Base-by-base conservation (phyloP, 1,284 basidiomycete species). In the Farysia itapuensis region DNA sequence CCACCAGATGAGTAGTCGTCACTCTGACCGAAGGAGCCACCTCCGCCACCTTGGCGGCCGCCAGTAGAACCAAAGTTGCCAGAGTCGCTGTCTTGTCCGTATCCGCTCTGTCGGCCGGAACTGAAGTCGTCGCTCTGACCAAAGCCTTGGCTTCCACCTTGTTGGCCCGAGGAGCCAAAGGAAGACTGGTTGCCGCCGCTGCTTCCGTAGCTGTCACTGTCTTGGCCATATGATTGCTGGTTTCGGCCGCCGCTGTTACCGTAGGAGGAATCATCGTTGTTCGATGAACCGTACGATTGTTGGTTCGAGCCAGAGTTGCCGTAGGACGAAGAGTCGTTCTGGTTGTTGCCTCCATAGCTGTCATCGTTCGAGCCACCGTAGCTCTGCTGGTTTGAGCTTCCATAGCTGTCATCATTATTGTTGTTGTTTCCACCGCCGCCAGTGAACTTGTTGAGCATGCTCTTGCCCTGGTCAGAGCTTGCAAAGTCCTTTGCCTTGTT, bases 401-500 rank as follows among this genome's bases (percentile, higher is more conserved):
- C 39, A 29, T 43, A 48, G 23, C 34, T 23, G 43, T 25, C 25
- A 23, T 40, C 21, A 40, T 44, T 41, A 37, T 56, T 48, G 41
- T 41, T 46, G 45, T 53, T 51, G 45, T 39, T 44, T 14, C 44
- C 39, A 42, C 57, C 51, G 39, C 48, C 50, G n/a, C 64, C 64
- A 24, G 37, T 21, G 45, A 52, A 50, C 30, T 53, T 36, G 52
- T 48, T 53, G 45, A 59, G 22, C 49, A 61, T 18, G 48, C 61
- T 33, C 41, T 57, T 25, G 45, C 65, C 63, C 41, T 69, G 51
- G 7, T 69, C 38, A 20, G 64, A 53, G 43, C 20, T 31, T 36
- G 64, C 64, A 35, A 67, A 69, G 43, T 69, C 56, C 52, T 67
- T 67, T 21, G 64, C 67, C 51, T 69, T 59, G 59, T 69, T 66